These are phyloP conservation scores for Epichloe hybrida DNA, from an alignment of 2,329 filamentous ascomycete genomes.

Conservation along the genomic window DNA sequence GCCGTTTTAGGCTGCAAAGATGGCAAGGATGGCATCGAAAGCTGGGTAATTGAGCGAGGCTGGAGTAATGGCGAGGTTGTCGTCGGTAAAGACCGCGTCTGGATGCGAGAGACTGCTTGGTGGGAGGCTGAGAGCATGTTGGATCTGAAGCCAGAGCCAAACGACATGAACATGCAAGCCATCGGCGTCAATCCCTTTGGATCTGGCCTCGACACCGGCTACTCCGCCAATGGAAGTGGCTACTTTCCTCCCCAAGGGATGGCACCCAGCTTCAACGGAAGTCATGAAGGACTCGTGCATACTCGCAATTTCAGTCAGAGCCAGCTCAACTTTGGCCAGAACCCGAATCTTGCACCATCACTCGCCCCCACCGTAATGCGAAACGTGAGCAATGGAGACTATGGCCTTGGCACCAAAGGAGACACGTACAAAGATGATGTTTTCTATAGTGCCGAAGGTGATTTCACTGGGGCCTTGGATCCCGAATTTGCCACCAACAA, in stretches of 20 bases:
- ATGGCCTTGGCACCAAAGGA: conserved; percentile 76
- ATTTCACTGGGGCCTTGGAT: conserved; percentile 57
- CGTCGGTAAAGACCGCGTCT: conserved; percentile 79
- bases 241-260: conserved; percentile 57
- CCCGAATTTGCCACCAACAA: conserved; percentile 66
- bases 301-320: conserved; percentile 43
- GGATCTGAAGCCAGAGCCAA: conserved; percentile 61
- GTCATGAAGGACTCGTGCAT: conserved; percentile 58
- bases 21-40: conserved; percentile 84
- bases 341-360: conserved; percentile 37
- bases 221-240: conserved; percentile 51
- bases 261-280: conserved; percentile 49
- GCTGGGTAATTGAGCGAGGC: conserved; percentile 83
- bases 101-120: conserved; percentile 90
- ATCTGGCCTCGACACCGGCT: conserved; percentile 51
- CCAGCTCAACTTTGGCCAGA: conserved; percentile 35
- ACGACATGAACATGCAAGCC: conserved; percentile 13
- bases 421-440: conserved; percentile 62
- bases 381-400: conserved; percentile 57
- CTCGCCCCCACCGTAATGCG: conserved; percentile 45
- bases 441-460: conserved; percentile 60
- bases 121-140: conserved; percentile 97
- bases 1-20: conserved; percentile 72
- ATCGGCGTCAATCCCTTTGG: conserved; percentile 33
- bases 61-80: conserved; percentile 98